phyloP scores from a whole-genome alignment of 352 stramenopile species.

The Globisporangium lucens region DNA sequence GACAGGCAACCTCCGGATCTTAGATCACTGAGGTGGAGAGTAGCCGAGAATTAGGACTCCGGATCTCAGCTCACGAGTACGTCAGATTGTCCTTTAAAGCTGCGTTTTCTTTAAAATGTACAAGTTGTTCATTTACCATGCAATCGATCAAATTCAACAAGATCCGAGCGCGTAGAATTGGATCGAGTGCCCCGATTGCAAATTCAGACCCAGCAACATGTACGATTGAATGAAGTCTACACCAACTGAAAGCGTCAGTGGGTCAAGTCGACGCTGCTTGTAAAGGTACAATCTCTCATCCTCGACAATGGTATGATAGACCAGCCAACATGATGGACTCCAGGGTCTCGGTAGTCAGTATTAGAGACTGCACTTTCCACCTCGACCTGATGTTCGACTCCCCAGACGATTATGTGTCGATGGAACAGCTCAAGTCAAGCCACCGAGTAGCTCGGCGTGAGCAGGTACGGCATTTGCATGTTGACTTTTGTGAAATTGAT shows the following conservation, averaged over 20 bases:
- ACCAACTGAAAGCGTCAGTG: not conserved
- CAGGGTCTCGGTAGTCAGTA: not conserved
- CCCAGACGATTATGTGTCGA: too few species aligned
- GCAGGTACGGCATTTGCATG: too few species aligned
- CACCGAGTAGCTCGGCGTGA: too few species aligned
- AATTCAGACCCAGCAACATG: not conserved
- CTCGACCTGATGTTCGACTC: not conserved
- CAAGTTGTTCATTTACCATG: not conserved
- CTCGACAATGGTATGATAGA: not conserved
- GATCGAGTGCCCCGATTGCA: not conserved
- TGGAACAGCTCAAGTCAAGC: too few species aligned
- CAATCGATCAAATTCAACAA: not conserved
- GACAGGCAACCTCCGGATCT: slow-evolving; percentile 91
- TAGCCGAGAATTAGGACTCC: not conserved
- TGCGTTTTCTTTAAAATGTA: not conserved
- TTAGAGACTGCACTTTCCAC: not conserved
- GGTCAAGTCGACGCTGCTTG: not conserved
- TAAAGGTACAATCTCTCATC: not conserved
- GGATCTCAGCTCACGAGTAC: not conserved
- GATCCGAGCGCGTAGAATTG: not conserved
- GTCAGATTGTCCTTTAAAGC: not conserved
- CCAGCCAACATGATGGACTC: not conserved
- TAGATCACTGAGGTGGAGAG: slow-evolving; percentile 74
- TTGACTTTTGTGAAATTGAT: too few species aligned
- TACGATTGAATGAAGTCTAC: not conserved